A percentile compares a stretch with the other conserved stretches of the same genome.
Conservation (phyloP, 202 grass and related monocot genomes). For the Brachypodium distachyon region DNA sequence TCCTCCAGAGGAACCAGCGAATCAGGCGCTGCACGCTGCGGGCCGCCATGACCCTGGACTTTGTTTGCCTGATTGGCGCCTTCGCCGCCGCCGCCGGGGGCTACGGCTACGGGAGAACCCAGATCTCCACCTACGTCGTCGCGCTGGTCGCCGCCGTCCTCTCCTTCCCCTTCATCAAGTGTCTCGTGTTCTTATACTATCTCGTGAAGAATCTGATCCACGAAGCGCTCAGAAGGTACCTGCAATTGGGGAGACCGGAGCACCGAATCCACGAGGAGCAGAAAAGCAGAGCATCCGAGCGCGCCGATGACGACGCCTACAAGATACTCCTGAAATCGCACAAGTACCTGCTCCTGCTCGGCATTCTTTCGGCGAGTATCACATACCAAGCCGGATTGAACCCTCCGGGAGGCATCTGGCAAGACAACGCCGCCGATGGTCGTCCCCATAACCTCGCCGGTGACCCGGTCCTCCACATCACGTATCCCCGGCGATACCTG, state of each 20-base stretch:
- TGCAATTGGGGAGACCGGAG: neutral
- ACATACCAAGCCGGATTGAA: slow-evolving; percentile 35
- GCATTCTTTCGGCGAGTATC: slow-evolving; percentile 7
- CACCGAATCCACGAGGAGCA: neutral
- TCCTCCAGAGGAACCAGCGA: too few relatives aligned
- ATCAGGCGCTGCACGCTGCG: too few relatives aligned
- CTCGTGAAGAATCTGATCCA: neutral
- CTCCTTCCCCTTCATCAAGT: neutral
- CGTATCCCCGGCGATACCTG: neutral
- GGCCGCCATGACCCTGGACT: too few relatives aligned
- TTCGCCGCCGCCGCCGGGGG: neutral
- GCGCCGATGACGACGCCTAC: neutral
- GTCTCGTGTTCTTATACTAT: slow-evolving; percentile 3
- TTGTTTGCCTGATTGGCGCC: neutral
- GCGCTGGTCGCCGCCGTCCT: neutral
- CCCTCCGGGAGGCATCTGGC: slow-evolving; percentile 36
- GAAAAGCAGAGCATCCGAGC: neutral
- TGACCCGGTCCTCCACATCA: slow-evolving; percentile 21
- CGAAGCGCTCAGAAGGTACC: neutral
- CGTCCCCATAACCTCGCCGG: neutral
- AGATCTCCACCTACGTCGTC: slow-evolving; percentile 1
- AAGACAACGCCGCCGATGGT: neutral
- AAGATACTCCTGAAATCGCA: slow-evolving; percentile 12
- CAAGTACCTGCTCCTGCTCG: slow-evolving; percentile 30
- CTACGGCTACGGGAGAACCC: neutral